phyloP scores from a whole-genome alignment of 768 basidiomycete species.

The Neoboletus subvelutipes region DNA sequence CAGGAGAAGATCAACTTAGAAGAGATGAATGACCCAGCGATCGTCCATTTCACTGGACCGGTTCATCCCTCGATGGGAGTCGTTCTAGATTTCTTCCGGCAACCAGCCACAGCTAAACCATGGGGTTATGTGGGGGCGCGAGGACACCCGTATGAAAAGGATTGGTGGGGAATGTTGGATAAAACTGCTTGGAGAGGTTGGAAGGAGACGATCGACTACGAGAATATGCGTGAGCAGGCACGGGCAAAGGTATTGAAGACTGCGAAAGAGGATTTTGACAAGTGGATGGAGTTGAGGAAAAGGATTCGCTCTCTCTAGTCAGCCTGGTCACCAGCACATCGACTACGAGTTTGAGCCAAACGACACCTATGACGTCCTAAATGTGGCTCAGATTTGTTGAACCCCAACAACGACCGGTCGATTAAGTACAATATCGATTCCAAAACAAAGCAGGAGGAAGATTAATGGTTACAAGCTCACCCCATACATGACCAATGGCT shows the following conservation, averaged over 20 bases:
- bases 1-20: neutral
- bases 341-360: neutral
- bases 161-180: conserved; percentile 46
- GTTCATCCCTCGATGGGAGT: neutral
- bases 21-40: neutral
- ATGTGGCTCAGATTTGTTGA: no score
- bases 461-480: neutral
- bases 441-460: neutral
- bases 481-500: neutral
- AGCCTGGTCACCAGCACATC: neutral
- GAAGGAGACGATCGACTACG: conserved; percentile 15
- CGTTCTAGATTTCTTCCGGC: neutral
- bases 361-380: no score
- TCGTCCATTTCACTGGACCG: neutral
- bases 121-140: conserved; percentile 55
- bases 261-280: neutral
- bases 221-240: neutral
- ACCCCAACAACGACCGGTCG: no score
- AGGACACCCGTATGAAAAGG: conserved; percentile 45
- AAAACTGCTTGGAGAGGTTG: conserved; percentile 42
- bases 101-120: conserved; percentile 40
- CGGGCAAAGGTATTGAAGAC: neutral
- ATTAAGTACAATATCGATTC: no score
- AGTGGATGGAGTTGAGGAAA: neutral
- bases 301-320: neutral